phyloP scores from a whole-genome alignment of 2,329 filamentous ascomycete genomes.

The Nemania sp. region DNA sequence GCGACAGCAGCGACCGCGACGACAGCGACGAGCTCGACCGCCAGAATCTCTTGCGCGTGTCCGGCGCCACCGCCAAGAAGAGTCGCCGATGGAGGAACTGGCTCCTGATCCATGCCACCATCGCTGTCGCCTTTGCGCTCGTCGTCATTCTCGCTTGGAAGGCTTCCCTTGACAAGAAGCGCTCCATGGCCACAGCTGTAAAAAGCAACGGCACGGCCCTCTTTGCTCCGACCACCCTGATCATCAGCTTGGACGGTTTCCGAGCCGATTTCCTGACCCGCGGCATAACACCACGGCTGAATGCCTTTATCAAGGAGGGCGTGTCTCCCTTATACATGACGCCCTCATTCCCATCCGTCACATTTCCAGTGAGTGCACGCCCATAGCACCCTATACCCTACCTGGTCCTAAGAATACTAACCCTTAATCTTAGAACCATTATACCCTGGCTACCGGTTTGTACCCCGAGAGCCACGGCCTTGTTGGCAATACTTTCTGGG shows the following conservation, averaged over 20 bases:
- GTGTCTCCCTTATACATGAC: constrained; percentile 91
- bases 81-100: constrained; percentile 57
- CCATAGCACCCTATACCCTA: constrained; percentile 29
- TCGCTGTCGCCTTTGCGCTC: constrained; percentile 58
- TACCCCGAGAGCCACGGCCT: constrained; percentile 93
- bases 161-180: constrained; percentile 53
- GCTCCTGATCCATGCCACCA: constrained; percentile 56
- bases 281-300: constrained; percentile 80
- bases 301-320: constrained; percentile 76
- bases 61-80: constrained; percentile 52
- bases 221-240: constrained; percentile 88
- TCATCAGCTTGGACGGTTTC: constrained; percentile 95
- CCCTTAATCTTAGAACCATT: constrained; percentile 66
- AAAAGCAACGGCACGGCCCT: constrained; percentile 82
- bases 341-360: constrained; percentile 93
- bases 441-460: constrained; percentile 86
- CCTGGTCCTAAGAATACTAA: constrained; percentile 18
- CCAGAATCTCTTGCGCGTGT: constrained; percentile 52
- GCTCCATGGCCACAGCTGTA: constrained; percentile 39
- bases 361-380: constrained; percentile 65
- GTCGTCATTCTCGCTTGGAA: constrained; percentile 62
- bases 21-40: constrained; percentile 62
- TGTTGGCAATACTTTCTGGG: constrained; percentile 95
- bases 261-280: constrained; percentile 89
- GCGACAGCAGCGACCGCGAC: constrained; percentile 63